These are phyloP conservation scores for Arthrinium phaeospermum DNA, from an alignment of 2,329 filamentous ascomycete genomes.

Conservation along the genomic window DNA sequence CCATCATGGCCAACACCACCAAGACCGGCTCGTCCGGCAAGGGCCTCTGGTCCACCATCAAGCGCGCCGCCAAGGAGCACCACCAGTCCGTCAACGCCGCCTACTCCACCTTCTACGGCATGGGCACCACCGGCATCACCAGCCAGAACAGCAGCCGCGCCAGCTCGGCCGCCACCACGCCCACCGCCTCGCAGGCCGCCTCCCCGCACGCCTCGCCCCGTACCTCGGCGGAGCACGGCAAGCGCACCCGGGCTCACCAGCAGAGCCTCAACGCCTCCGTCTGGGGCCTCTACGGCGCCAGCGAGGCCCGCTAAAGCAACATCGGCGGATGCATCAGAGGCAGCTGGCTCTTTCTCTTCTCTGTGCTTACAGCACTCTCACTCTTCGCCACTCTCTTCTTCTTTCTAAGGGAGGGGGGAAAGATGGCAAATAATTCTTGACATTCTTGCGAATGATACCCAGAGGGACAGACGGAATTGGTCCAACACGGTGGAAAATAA, in stretches of 20 bases:
- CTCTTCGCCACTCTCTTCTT: not conserved
- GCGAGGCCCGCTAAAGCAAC: not conserved
- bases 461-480: not conserved
- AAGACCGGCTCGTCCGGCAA: not conserved
- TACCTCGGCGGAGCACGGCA: slow-evolving; percentile 15
- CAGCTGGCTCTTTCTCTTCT: not conserved
- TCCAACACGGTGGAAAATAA: not conserved
- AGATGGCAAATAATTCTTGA: not conserved
- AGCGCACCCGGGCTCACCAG: slow-evolving; percentile 22
- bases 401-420: not conserved
- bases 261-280: slow-evolving; percentile 19
- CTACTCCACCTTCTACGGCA: slow-evolving; percentile 22
- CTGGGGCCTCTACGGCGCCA: slow-evolving; percentile 3
- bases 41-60: slow-evolving; percentile 22
- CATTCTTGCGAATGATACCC: slow-evolving; percentile 16
- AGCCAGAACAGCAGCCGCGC: not conserved
- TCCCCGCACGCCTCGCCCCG: not conserved
- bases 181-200: slow-evolving; percentile 1
- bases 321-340: not conserved
- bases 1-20: slow-evolving; percentile 1
- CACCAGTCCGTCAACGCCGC: slow-evolving; percentile 25
- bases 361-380: not conserved
- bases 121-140: slow-evolving; percentile 11
- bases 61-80: slow-evolving; percentile 25
- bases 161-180: slow-evolving; percentile 4